Conservation (phyloP, 257 asterid genomes). For the Capsicum baccatum region DNA sequence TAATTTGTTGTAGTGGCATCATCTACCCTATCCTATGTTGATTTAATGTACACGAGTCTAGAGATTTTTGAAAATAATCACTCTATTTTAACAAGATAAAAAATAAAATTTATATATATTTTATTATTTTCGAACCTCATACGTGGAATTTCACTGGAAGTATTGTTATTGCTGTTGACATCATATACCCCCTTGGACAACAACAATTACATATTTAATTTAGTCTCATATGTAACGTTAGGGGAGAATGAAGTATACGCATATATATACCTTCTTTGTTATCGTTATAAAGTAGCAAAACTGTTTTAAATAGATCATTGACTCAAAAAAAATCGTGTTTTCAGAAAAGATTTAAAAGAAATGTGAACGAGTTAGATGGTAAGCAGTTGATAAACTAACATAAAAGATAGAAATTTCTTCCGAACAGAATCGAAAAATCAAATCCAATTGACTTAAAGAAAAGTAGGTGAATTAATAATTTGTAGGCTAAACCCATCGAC, state of each 20-base stretch:
- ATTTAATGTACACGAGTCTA: no score
- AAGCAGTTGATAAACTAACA: background rate
- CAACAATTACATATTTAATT: background rate
- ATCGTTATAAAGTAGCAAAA: no score
- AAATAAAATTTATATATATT: no score
- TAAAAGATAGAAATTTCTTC: background rate
- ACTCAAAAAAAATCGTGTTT: background rate
- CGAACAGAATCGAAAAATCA: background rate
- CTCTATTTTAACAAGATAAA: no score
- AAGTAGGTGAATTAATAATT: background rate
- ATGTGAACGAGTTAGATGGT: background rate
- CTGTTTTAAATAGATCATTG: background rate
- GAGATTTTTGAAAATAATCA: no score
- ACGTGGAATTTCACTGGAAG: no score
- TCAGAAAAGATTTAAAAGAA: background rate
- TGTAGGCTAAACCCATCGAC: background rate
- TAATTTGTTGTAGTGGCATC: background rate
- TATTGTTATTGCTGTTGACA: no score
- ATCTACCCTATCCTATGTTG: background rate
- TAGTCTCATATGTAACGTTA: background rate
- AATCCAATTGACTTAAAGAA: background rate
- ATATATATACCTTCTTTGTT: no score
- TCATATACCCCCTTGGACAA: no score
- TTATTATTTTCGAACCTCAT: no score
- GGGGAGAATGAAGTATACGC: no score